phyloP scores from a whole-genome alignment of 805 yeast genomes.

The Lipomyces orientalis region DNA sequence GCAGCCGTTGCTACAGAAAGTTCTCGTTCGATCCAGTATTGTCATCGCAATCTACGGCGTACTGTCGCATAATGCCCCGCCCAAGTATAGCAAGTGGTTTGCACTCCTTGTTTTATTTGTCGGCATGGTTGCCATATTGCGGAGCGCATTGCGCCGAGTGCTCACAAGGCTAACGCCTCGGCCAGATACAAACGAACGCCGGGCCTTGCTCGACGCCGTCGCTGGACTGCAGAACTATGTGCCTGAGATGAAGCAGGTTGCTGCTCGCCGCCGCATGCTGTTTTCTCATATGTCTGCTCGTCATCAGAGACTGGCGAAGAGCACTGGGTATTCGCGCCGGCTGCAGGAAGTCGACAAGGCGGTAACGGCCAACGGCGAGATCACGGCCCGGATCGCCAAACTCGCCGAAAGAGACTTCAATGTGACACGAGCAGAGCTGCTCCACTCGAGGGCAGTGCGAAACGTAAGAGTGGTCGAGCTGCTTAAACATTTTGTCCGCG shows the following conservation, averaged over 20 bases:
- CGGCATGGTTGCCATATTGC: constrained; percentile 21
- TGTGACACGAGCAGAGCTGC: constrained; percentile 54
- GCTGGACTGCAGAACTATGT: constrained; percentile 40
- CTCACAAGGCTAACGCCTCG: constrained; percentile 16
- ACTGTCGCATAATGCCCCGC: constrained; percentile 20
- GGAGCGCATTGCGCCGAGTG: constrained; percentile 14
- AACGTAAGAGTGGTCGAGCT: constrained; percentile 47
- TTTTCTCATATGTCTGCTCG: constrained; percentile 53
- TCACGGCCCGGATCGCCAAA: constrained; percentile 55
- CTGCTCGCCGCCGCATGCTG: constrained; percentile 39
- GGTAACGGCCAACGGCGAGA: constrained; percentile 54
- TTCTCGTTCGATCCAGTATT: constrained; percentile 14
- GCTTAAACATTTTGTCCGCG: constrained; percentile 76
- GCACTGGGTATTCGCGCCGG: constrained; percentile 61
- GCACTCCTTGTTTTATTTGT: constrained; percentile 18
- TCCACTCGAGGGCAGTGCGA: constrained; percentile 46
- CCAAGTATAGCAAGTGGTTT: constrained; percentile 21
- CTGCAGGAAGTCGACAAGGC: constrained; percentile 56
- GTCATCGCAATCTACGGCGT: constrained; percentile 19
- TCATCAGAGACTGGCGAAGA: constrained; percentile 61
- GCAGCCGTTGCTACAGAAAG: constrained; percentile 5
- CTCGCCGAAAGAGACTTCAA: constrained; percentile 47
- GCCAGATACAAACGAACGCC: constrained; percentile 29
- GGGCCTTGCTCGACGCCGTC: constrained; percentile 34
- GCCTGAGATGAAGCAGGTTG: constrained; percentile 17